Conservation (phyloP, 169 alveolate species). For the Plasmodium gaboni region DNA sequence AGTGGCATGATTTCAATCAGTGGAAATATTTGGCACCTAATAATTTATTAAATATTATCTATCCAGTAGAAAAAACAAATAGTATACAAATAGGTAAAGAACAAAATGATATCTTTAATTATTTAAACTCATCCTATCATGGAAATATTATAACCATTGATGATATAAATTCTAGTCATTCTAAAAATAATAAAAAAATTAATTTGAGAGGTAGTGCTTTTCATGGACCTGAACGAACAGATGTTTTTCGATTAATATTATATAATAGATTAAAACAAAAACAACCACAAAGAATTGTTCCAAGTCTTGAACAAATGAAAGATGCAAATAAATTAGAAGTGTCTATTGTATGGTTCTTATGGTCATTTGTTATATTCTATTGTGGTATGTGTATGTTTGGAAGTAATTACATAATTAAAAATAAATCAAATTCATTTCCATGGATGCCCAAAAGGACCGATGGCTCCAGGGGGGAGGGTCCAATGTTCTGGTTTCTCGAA, state of each 20-base stretch:
- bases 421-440: constrained; percentile 86
- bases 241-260: constrained; percentile 85
- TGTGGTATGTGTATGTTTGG: constrained; percentile 79
- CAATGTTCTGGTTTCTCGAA: constrained; percentile 84
- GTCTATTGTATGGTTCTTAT: constrained; percentile 86
- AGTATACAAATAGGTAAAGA: constrained; percentile 77
- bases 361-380: constrained; percentile 81
- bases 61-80: constrained; percentile 83
- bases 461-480: constrained; percentile 87
- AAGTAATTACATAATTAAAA: constrained; percentile 80
- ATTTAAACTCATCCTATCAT: constrained; percentile 80
- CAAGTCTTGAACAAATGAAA: constrained; percentile 82
- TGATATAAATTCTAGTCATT: constrained; percentile 79
- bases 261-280: constrained; percentile 90
- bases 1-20: constrained; percentile 85
- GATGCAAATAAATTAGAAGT: constrained; percentile 85
- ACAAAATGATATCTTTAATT: constrained; percentile 79
- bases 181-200: constrained; percentile 35
- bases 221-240: constrained; percentile 93
- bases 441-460: constrained; percentile 89
- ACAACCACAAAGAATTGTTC: constrained; percentile 90
- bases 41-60: constrained; percentile 80
- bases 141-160: constrained; percentile 81
- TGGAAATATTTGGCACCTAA: constrained; percentile 86
- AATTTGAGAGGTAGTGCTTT: constrained; percentile 90